Conservation (phyloP, 2,329 filamentous ascomycete species). For the Dactylonectria estremocensis region DNA sequence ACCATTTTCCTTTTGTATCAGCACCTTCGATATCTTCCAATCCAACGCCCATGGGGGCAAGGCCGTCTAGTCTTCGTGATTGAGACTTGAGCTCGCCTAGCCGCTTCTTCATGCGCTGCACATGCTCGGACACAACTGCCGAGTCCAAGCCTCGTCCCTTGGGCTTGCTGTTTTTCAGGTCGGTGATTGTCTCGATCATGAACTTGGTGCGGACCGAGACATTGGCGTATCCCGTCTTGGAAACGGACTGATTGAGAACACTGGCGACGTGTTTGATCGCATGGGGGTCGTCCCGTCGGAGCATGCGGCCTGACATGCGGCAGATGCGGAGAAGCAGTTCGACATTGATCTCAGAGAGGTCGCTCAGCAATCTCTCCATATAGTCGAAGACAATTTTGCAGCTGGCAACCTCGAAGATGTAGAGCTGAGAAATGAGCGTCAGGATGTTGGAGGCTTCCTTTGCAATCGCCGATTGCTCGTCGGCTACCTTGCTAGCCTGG, state of each 20-base stretch:
- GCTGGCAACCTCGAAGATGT: constrained; percentile 91
- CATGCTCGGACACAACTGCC: constrained; percentile 83
- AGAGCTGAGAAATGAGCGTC: constrained; percentile 87
- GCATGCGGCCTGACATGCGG: constrained; percentile 83
- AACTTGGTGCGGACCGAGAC: constrained; percentile 93
- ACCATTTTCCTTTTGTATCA: constrained; percentile 96
- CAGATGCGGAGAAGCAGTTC: constrained; percentile 90
- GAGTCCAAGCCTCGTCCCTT: constrained; percentile 82
- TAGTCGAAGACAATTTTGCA: constrained; percentile 92
- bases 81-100: constrained; percentile 81
- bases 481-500: constrained; percentile 55
- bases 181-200: constrained; percentile 97
- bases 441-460: constrained; percentile 78
- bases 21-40: constrained; percentile 86
- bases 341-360: constrained; percentile 87
- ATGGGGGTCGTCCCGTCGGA: constrained; percentile 90
- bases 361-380: constrained; percentile 81
- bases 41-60: constrained; percentile 86
- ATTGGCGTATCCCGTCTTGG: constrained; percentile 76
- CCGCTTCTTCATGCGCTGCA: constrained; percentile 89
- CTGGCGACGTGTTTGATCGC: constrained; percentile 91
- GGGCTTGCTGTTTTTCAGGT: constrained; percentile 93
- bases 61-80: constrained; percentile 74
- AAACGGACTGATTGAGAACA: constrained; percentile 80
- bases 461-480: constrained; percentile 57